These are phyloP conservation scores for Fusarium veterinarium DNA, from an alignment of 2,329 filamentous ascomycete species.

Conservation along the genomic window DNA sequence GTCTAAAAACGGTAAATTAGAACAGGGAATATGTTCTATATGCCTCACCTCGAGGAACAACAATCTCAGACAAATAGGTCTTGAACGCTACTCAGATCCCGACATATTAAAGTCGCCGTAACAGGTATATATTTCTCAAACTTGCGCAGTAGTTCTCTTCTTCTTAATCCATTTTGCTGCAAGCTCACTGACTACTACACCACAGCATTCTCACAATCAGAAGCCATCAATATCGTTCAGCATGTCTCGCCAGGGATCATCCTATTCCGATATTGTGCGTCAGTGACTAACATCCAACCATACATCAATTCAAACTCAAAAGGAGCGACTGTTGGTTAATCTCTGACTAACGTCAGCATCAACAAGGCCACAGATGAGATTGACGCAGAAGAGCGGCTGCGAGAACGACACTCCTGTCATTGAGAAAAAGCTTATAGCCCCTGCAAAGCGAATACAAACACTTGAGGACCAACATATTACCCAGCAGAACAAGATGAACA, in stretches of 20 bases:
- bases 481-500: fast-evolving
- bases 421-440: fast-evolving
- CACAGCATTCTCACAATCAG: fast-evolving
- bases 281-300: not conserved
- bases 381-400: fast-evolving
- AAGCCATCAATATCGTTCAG: fast-evolving
- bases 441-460: not conserved
- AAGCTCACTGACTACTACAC: fast-evolving
- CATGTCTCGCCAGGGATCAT: not conserved
- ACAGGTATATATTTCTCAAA: fast-evolving
- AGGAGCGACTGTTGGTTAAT: not conserved
- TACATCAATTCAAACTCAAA: fast-evolving
- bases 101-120: fast-evolving
- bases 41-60: fast-evolving
- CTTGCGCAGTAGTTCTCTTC: fast-evolving
- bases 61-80: fast-evolving
- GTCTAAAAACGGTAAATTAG: fast-evolving
- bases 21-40: not conserved
- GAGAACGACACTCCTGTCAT: fast-evolving
- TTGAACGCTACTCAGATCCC: not conserved
- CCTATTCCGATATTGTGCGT: not conserved
- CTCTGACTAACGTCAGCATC: too few relatives aligned
- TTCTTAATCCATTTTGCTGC: too few relatives aligned
- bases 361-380: fast-evolving
- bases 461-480: fast-evolving